Base-by-base conservation (phyloP, 495 filamentous ascomycete genomes). In the Hypoxylon subgilvum region DNA sequence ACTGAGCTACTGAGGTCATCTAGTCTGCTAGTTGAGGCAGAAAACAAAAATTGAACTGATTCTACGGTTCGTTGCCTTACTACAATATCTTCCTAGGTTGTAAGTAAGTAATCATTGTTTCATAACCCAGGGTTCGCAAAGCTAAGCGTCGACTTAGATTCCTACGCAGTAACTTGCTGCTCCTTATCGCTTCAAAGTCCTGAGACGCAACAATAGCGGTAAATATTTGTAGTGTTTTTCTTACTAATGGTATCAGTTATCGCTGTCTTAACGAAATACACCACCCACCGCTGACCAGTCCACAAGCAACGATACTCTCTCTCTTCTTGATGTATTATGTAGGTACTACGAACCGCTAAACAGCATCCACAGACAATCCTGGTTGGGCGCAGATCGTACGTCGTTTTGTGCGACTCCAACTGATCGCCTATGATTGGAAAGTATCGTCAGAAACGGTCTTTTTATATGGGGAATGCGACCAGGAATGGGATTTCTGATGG, bases 401-500 rank as follows among this genome's bases (percentile, higher is more conserved):
- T 55, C 44, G 12, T 40, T 39, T 46, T 64, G 54, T 55, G 38
- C 30, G 44, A 59, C 61, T 55, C 61, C 54, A 59, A 59, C 54
- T 51, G 12, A 42, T 27, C 4, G 31, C 25, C 46, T 39, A 18
- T 63, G 60, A 63, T 63, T 63, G 60, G 60, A 38, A 53, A 31
- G 36, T 47, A 43, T 25, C 46, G 45, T 45, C 53, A 58, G 48
- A 43, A 58, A 53, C 58, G 60, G 60, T 45, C 43, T 8, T 49
- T 48, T 34, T 38, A 23, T 49, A 63, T 63, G 53, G 60, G 53
- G 60, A 63, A 63, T 57, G 52, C 54, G 58, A 64, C 61, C 54
- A 64, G 54, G 45, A 64, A 59, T 64, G 61, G 54, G 61, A 64
- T 59, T 64, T 54, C 38, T 59, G 51, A 52, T 55, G 61, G 61